Base-by-base conservation (phyloP, 2,329 filamentous ascomycete genomes). In the Pestalotiopsis sp. region DNA sequence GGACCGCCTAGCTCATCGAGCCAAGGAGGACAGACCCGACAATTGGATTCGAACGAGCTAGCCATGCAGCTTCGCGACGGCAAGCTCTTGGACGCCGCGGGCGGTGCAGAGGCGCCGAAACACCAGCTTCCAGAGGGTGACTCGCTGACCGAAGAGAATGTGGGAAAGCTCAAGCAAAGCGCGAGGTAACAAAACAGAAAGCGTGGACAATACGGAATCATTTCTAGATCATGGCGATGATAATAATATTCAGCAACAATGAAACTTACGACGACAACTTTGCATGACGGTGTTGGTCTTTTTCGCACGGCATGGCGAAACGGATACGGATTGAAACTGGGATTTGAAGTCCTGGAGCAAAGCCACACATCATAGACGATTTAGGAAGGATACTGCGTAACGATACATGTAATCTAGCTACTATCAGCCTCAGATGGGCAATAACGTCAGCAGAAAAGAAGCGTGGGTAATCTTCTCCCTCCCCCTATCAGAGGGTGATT, bases 101-200 rank as follows among this genome's bases (percentile, higher is more conserved):
- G 83, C 4, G 80, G 80, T 3, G 72, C 69, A 5, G 76, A 79
- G 27, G 72, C 77, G 5, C 76, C 71, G 13, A 72, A 71, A 17
- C 31, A 71, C 1, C 71, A 74, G 14, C 61, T 79, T 36, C 77
- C 82, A 11, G 81, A 79, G 52, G 81, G 82, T 3, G 84, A 87
- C 67, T 82, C 82, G 4, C 72, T 89, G 70, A 89, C 86, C 1
- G 83, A 86, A 70, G 86, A 86, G 73, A 89, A 89, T 71, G 78
- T 89, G 61, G 85, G 83, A 45, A 85, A 79, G 70, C 73, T 88
- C 59, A 80, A 81, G 68, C 78, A 77, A 68, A 20, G 45, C 20
- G 45, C 45, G 80, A 83, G 65, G 67, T 61, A 13, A 39, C 27
- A 11, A 62, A 49, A 52, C 45, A 52, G 17, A n/a, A 52, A 0